Base-by-base conservation (phyloP, 768 basidiomycete species). In the Tylopilus subfusipes region DNA sequence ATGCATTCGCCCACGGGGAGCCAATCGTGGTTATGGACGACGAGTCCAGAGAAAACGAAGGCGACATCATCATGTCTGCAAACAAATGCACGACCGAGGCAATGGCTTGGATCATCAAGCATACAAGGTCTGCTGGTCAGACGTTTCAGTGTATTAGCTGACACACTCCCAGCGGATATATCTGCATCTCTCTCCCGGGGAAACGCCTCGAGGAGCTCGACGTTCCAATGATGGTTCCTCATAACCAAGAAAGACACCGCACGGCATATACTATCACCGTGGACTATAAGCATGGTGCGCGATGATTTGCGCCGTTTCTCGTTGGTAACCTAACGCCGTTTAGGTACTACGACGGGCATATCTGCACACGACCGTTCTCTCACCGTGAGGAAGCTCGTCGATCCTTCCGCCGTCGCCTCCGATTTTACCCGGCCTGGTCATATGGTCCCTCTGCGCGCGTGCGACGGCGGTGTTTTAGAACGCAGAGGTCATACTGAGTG, bases 101-200 rank as follows among this genome's bases (percentile, higher is more conserved):
- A 67, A 98, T 99, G 97, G 96, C 97, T 1, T 99, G 93, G 93
- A 89, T 99, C 82, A 94, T 99, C 69, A 88, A 89, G 66, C 86
- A 95, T 69, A 92, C 93, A 0, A 97, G 93, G 96, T 95, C 48
- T 55, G 82, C 70, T 16, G 22, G 29, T 36, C 27, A 7, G 14
- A 9, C n/a, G 13, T 40, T 13, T 40, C 29, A 16, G 19, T 40
- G 18, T 31, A 22, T 50, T 11, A 33, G 45, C 55, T 63, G 58
- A 68, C 52, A 44, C 53, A 29, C 30, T 40, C 55, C 33, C 65
- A 98, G 97, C 66, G 96, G 97, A 1, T 98, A 90, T 73, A 86
- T 99, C 59, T 98, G 97, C 70, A 81, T 94, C 50, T 82, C 93
- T 13, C 77, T 98, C 0, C 89, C 93, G 0, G 77, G 79, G 14